A percentile compares a stretch with the other conserved stretches of the same genome.
phyloP scores from a whole-genome alignment of 306 rosid species.

The Delonix regia region DNA sequence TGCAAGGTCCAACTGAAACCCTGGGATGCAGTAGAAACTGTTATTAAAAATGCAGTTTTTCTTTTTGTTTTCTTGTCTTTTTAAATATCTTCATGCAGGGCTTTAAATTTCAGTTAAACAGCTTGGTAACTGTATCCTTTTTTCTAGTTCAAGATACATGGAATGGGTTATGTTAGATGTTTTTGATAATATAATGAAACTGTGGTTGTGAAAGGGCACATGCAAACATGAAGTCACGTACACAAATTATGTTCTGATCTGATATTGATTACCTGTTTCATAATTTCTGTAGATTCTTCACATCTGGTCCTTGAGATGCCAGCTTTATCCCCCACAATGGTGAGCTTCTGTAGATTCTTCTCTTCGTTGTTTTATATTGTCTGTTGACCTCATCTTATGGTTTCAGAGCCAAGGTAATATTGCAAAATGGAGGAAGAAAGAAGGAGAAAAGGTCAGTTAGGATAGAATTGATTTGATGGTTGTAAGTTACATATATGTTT shows the following conservation, averaged over 20 bases:
- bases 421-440: constrained; percentile 88
- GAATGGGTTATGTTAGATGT: neutral
- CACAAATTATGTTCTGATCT: constrained; percentile 33
- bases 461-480: constrained; percentile 23
- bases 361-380: constrained; percentile 18
- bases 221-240: constrained; percentile 10
- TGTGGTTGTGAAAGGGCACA: constrained; percentile 27
- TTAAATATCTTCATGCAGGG: neutral
- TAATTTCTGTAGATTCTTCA: constrained; percentile 62
- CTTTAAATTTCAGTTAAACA: neutral
- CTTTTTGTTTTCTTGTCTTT: neutral
- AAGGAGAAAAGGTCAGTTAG: constrained; percentile 91
- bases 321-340: constrained; percentile 98
- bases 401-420: constrained; percentile 91
- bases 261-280: constrained; percentile 25
- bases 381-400: constrained; percentile 31
- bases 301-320: constrained; percentile 83
- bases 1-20: neutral
- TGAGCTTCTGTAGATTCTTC: constrained; percentile 45
- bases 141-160: neutral
- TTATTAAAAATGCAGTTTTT: neutral
- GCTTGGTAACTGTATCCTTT: neutral
- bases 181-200: neutral
- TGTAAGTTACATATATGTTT: constrained; percentile 40
- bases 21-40: neutral